Base-by-base conservation (phyloP, 2,329 filamentous ascomycete genomes). In the Sporothrix curviconia region DNA sequence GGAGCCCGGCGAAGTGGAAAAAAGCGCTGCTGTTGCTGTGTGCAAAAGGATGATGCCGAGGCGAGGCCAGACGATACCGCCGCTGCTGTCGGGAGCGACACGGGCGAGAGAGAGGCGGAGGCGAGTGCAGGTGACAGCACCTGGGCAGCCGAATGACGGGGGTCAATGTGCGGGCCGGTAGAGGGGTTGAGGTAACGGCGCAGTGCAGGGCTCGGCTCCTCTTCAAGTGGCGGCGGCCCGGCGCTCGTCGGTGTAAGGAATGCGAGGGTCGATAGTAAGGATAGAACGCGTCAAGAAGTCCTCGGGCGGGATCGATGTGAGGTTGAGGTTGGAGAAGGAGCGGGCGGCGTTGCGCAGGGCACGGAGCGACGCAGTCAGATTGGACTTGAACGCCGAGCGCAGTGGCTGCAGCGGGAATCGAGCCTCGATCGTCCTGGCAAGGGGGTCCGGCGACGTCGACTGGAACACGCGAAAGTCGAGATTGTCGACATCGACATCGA, bases 121-220 rank as follows among this genome's bases (percentile, higher is more conserved):
- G 56, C 51, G n/a, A 53, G 47, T 14, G 55, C 49, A 0, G 61
- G 57, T 17, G 57, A 61, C 11, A 62, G 36, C 36, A 37, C 3
- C 43, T 56, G 52, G 1, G 57, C 40, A 22, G 52, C 61, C 25
- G 47, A 60, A 30, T 28, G 65, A 50, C 65, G 74, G 25, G 67
- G 72, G 57, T 79, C 76, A 37, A 76, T 71, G 17, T 75, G 76
- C 7, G 73, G 70, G 50, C 71, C 76, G 17, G 76, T 82, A 1
- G 81, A 82, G 8, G 84, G 84, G 66, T 87, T 87, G 19, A 87
- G 74, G 64, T 87, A 87, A 47, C 84, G 82, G 43, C 84, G 81
- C 63, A 87, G 74, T 32, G 82, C 83, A 57, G 84, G 81, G 39
- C 83, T 85, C 11, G 84, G 84, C 62, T 83, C 82, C 65, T 86